Conservation (phyloP, 2,329 filamentous ascomycete genomes). For the Penicillium sp. region DNA sequence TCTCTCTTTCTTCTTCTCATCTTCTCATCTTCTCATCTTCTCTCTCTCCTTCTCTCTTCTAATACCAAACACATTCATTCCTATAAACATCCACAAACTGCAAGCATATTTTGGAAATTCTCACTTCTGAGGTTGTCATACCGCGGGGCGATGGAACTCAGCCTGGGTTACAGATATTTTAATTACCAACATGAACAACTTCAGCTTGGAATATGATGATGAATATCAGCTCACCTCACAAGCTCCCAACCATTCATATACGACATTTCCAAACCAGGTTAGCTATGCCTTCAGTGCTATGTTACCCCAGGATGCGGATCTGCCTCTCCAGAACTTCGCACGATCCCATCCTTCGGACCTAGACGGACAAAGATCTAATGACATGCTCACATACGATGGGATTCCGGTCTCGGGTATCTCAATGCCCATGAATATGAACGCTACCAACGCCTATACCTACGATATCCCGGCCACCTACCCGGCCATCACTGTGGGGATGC, state of each 20-base stretch:
- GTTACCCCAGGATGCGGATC: constrained; percentile 17
- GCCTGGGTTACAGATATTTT: background rate
- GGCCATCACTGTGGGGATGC: constrained; percentile 17
- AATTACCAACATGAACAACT: constrained; percentile 15
- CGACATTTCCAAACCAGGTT: constrained; percentile 12
- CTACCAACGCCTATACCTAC: constrained; percentile 21
- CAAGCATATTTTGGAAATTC: background rate
- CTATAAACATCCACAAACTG: background rate
- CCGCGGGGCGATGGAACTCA: background rate
- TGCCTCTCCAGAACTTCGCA: constrained; percentile 17
- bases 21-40: too few relatives aligned
- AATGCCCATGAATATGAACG: constrained; percentile 24
- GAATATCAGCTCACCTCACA: constrained; percentile 11
- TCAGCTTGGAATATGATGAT: constrained; percentile 16
- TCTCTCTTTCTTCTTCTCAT: background rate
- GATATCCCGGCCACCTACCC: constrained; percentile 22
- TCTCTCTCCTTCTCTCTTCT: background rate
- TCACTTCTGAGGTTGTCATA: background rate
- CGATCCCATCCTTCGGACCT: constrained; percentile 10
- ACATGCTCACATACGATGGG: constrained; percentile 28
- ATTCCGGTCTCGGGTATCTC: constrained; percentile 14
- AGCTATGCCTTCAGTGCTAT: constrained; percentile 18
- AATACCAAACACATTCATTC: background rate
- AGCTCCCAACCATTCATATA: constrained; percentile 14
- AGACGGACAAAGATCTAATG: constrained; percentile 24